These are phyloP conservation scores for Sporobolomyces pararoseus DNA, from an alignment of 768 basidiomycete genomes.

Conservation along the genomic window DNA sequence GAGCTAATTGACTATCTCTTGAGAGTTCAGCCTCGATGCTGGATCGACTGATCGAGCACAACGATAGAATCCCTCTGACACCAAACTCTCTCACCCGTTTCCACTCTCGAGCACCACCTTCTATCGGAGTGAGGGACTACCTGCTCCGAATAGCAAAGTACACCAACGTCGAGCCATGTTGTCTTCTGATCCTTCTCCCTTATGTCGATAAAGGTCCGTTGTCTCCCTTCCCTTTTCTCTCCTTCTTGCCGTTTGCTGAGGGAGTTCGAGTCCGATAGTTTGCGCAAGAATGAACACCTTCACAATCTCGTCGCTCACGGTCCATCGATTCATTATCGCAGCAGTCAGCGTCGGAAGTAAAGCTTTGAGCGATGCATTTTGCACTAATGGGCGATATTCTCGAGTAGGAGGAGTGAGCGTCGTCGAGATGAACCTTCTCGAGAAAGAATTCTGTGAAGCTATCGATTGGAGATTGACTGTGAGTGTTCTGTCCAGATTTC, in stretches of 20 bases:
- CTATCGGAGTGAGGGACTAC: constrained; percentile 85
- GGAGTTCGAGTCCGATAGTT: constrained; percentile 53
- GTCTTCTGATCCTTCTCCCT: constrained; percentile 74
- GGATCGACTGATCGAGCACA: constrained; percentile 86
- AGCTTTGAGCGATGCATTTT: constrained; percentile 91
- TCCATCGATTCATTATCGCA: constrained; percentile 95
- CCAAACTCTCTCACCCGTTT: constrained; percentile 91
- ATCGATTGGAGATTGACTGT: constrained; percentile 96
- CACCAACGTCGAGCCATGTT: constrained; percentile 88
- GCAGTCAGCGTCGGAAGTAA: constrained; percentile 89
- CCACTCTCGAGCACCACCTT: constrained; percentile 86
- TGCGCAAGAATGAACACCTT: constrained; percentile 80
- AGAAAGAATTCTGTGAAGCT: constrained; percentile 83
- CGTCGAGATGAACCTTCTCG: constrained; percentile 85
- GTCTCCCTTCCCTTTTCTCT: not conserved
- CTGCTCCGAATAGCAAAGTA: constrained; percentile 87
- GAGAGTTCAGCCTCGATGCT: constrained; percentile 60
- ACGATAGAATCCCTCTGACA: constrained; percentile 87
- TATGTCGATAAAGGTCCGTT: constrained; percentile 69
- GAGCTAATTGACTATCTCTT: constrained; percentile 13
- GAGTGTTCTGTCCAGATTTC: constrained; percentile 42
- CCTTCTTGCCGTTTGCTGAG: constrained; percentile 4
- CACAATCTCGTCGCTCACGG: constrained; percentile 90
- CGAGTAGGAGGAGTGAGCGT: constrained; percentile 92
- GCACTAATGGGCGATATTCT: constrained; percentile 89